Evolutionary conservation across 1,139 yeast species (phyloP), one percentile per base, ranked within the genome.

Genomic region (Candida frijolesensis): DNA sequence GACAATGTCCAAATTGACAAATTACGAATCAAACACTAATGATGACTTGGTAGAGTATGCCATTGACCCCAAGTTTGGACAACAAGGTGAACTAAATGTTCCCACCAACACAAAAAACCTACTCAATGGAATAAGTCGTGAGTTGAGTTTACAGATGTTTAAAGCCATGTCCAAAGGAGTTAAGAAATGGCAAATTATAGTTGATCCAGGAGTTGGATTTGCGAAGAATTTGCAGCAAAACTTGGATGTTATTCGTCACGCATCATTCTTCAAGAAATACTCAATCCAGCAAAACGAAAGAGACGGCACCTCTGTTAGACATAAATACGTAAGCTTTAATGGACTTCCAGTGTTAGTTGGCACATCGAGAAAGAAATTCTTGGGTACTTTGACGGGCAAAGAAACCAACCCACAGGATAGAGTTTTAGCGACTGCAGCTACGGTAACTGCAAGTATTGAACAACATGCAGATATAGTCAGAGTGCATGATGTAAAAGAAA

Each of bases 201-300:
- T 91, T 11, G 99, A 94, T 66, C 99, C 99, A 0, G 99, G 99
- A 1, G 70, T 94, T 48, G 99, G 99, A 1, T 94, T 94, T 70
- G 97, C 98, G 18, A 94, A 94, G 65, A 78, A 77, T 49, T 61
- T 79, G 42, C 58, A 66, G 9, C 97, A 92, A 61, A 94, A 92
- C 64, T 60, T 92, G 42, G 76, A 79, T 11, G 60, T 91, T 1
- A 74, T 94, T 29, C 79, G 83, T 52, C 74, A 84, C 50, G 77
- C 87, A 3, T 76, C 84, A 4, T 56, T 68, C n/a, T 66, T 87
- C 60, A 84, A 84, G 62, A 67, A 72, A 37, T 85, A 83, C 58
- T 69, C 83, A 0, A 60, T 69, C 14, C 59, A 65, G 15, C 53
- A 60, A 2, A 60, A 67, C 52, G 51, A 61, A 47, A 43, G 60